phyloP scores from a whole-genome alignment of 345 rosid genomes.

The Rhodamnia argentea region DNA sequence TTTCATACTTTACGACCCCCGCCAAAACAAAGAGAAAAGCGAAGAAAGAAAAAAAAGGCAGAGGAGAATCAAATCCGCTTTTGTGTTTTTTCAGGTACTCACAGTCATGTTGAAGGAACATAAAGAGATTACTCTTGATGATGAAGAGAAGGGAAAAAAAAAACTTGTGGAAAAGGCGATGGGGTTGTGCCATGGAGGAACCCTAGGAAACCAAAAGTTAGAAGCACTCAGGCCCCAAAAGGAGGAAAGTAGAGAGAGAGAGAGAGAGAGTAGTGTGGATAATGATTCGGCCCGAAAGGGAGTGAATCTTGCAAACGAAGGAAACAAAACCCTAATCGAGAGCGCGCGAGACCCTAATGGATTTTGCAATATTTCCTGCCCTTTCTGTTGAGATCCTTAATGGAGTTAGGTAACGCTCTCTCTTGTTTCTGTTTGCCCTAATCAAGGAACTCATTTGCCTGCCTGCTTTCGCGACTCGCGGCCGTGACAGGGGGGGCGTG shows the following conservation, averaged over 20 bases:
- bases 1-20: not conserved
- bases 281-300: not conserved
- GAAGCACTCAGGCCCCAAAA: not conserved
- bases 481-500: fast-evolving
- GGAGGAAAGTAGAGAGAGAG: not conserved
- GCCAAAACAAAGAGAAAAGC: not conserved
- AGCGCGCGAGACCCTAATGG: not conserved
- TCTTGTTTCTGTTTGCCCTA: not conserved
- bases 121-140: not conserved
- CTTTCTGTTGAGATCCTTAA: not conserved
- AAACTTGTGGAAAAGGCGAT: not conserved
- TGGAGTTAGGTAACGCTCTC: not conserved
- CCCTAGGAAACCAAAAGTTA: not conserved
- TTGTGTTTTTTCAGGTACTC: not conserved
- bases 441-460: not conserved
- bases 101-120: not conserved
- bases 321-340: not conserved
- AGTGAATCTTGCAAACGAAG: not conserved
- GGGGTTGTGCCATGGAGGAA: not conserved
- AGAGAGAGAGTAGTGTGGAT: not conserved
- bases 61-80: not conserved
- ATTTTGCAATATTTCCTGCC: not conserved
- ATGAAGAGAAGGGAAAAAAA: not conserved
- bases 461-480: not conserved
- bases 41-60: not conserved